phyloP scores from a whole-genome alignment of 192 early-diverging fungal species.

The Coemansia aciculifera region DNA sequence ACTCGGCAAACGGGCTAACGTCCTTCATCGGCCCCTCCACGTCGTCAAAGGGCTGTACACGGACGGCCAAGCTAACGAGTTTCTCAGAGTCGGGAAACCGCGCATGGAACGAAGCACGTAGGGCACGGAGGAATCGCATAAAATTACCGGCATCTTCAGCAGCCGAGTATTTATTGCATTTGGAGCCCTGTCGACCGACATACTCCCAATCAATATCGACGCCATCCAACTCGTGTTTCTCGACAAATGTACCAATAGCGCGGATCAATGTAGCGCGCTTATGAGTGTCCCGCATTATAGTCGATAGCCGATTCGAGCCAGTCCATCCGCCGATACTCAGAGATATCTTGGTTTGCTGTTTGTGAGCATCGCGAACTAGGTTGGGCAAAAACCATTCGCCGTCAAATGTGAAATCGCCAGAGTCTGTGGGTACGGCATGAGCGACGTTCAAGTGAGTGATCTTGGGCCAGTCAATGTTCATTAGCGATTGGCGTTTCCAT shows the following conservation, averaged over 20 bases:
- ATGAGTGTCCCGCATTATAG: slow-evolving; percentile 54
- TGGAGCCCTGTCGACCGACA: slow-evolving; percentile 58
- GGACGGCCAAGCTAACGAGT: slow-evolving; percentile 65
- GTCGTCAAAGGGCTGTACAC: slow-evolving; percentile 61
- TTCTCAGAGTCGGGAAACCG: slow-evolving; percentile 46
- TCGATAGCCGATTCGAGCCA: slow-evolving; percentile 65
- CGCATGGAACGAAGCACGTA: slow-evolving; percentile 38
- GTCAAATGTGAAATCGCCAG: slow-evolving; percentile 52
- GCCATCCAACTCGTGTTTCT: slow-evolving; percentile 62
- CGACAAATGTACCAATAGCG: slow-evolving; percentile 58
- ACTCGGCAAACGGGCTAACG: slow-evolving; percentile 61
- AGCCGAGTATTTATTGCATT: slow-evolving; percentile 55
- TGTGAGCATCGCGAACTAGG: slow-evolving; percentile 53
- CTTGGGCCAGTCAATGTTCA: slow-evolving; percentile 50
- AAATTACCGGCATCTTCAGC: slow-evolving; percentile 50
- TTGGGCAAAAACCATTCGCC: slow-evolving; percentile 59
- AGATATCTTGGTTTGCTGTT: slow-evolving; percentile 55
- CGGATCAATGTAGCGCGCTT: slow-evolving; percentile 61
- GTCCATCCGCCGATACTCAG: slow-evolving; percentile 76
- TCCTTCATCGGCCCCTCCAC: slow-evolving; percentile 57
- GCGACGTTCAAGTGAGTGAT: slow-evolving; percentile 53
- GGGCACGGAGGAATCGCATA: slow-evolving; percentile 39
- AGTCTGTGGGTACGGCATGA: slow-evolving; percentile 53
- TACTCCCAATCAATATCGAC: slow-evolving; percentile 71
- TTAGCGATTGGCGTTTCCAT: slow-evolving; percentile 48